A percentile compares a stretch with the other conserved stretches of the same genome.
Evolutionary conservation across 805 yeast genomes (phyloP).

Genomic region (Lachancea mirantina): DNA sequence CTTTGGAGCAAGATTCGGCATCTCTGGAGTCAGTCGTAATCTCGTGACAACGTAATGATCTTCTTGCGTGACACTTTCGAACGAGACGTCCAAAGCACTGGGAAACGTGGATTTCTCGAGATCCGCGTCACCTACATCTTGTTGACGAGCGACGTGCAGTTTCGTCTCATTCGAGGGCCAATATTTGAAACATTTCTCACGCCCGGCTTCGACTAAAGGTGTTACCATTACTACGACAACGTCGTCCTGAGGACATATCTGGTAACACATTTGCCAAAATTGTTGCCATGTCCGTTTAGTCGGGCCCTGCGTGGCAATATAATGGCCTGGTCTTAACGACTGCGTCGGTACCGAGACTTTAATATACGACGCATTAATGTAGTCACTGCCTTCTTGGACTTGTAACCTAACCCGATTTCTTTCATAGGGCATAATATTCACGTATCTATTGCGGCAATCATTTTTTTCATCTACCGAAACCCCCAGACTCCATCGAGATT

Average conservation of each 20-base stretch:
- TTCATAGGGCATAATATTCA: constrained; percentile 62
- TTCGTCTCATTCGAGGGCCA: constrained; percentile 45
- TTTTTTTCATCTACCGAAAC: constrained; percentile 21
- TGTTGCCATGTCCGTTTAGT: constrained; percentile 63
- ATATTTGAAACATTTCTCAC: constrained; percentile 72
- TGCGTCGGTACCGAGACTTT: constrained; percentile 24
- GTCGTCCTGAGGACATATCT: constrained; percentile 50
- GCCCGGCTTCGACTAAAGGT: constrained; percentile 60
- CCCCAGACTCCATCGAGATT: constrained; percentile 29
- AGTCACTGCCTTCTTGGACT: constrained; percentile 39
- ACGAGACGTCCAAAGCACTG: constrained; percentile 17
- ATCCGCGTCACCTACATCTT: constrained; percentile 19
- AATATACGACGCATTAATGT: constrained; percentile 80
- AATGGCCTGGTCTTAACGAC: constrained; percentile 29
- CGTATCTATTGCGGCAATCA: constrained; percentile 47
- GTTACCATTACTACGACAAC: constrained; percentile 67
- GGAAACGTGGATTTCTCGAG: constrained; percentile 19
- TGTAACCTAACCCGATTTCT: constrained; percentile 43
- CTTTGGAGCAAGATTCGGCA: constrained; percentile 35
- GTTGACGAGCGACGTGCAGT: constrained; percentile 11
- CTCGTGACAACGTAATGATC: constrained; percentile 24
- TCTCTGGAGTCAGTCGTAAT: constrained; percentile 15
- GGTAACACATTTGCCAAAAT: constrained; percentile 82
- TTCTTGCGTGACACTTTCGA: constrained; percentile 14
- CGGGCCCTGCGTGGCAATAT: constrained; percentile 79